Percentiles rank a stretch among this genome's conserved stretches.
These are phyloP conservation scores for Lathyrus aphaca DNA, from an alignment of 306 rosid genomes.

Conservation along the genomic window DNA sequence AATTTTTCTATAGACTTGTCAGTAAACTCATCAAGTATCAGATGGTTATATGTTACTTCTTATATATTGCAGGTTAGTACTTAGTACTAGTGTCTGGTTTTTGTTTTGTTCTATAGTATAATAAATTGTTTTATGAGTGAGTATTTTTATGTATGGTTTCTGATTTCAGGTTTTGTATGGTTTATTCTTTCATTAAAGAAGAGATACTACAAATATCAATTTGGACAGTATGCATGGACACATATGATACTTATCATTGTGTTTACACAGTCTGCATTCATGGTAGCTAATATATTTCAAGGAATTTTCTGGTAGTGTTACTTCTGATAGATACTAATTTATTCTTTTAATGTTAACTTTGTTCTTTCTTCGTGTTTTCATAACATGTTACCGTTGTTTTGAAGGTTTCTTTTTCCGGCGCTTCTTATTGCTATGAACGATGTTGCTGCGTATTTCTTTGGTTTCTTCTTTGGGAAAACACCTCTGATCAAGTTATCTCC, in stretches of 20 bases:
- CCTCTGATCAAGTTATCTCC: slow-evolving; percentile 96
- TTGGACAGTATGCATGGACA: slow-evolving; percentile 99
- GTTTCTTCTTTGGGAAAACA: slow-evolving; percentile 93
- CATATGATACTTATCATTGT: slow-evolving; percentile 96
- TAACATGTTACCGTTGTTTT: slow-evolving; percentile 29
- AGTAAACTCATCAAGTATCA: slow-evolving; percentile 89
- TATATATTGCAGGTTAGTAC: slow-evolving; percentile 78
- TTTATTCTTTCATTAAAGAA: slow-evolving; percentile 92
- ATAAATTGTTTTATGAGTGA: slow-evolving; percentile 22
- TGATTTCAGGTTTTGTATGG: slow-evolving; percentile 89
- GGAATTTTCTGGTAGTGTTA: slow-evolving; percentile 87
- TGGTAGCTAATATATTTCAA: slow-evolving; percentile 91
- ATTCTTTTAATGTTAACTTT: slow-evolving; percentile 17
- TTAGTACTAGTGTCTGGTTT: slow-evolving; percentile 27
- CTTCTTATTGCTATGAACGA: slow-evolving; percentile 86
- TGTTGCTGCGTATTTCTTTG: slow-evolving; percentile 89
- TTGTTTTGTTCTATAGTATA: not conserved
- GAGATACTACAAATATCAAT: slow-evolving; percentile 93
- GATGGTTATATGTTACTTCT: slow-evolving; percentile 92
- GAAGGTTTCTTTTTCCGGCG: slow-evolving; percentile 98
- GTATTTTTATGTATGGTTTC: slow-evolving; percentile 42
- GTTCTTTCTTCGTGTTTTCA: slow-evolving; percentile 1
- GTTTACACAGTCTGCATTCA: slow-evolving; percentile 91
- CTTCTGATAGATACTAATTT: slow-evolving; percentile 33
- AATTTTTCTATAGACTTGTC: slow-evolving; percentile 68